Percentiles rank a stretch among this genome's conserved stretches.
These are phyloP conservation scores for Paspalum vaginatum DNA, from an alignment of 176 grass and related monocot species.

Conservation along the genomic window DNA sequence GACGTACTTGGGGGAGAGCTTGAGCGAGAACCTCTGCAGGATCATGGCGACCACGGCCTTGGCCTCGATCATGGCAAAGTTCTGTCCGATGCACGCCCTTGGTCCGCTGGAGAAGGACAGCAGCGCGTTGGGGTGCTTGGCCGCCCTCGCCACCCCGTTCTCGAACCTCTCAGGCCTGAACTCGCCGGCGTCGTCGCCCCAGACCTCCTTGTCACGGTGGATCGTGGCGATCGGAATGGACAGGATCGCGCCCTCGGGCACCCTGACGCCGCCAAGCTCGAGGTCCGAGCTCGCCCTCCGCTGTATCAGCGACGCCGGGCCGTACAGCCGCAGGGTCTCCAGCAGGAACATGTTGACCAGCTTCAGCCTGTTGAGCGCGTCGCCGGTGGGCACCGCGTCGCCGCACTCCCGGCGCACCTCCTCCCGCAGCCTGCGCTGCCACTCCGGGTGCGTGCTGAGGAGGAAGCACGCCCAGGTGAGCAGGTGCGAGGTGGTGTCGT, in stretches of 20 bases:
- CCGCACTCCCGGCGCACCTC: conserved; percentile 46
- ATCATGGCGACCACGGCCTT: conserved; percentile 58
- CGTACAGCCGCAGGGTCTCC: conserved; percentile 46
- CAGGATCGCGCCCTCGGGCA: conserved; percentile 22
- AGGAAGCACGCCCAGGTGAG: conserved; percentile 47
- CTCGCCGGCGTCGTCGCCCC: conserved; percentile 50
- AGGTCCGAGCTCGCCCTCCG: background rate
- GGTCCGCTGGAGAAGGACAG: conserved; percentile 54
- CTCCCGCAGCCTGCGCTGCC: conserved; percentile 52
- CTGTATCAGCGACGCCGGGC: background rate
- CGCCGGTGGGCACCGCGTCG: conserved; percentile 10
- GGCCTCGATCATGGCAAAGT: conserved; percentile 58
- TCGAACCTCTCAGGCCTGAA: conserved; percentile 54
- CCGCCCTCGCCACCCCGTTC: conserved; percentile 45
- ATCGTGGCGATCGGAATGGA: conserved; percentile 32
- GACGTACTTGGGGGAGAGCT: conserved; percentile 47
- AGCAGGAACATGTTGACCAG: conserved; percentile 55
- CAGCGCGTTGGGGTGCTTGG: conserved; percentile 52
- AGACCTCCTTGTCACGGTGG: conserved; percentile 57
- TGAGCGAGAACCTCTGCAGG: conserved; percentile 55
- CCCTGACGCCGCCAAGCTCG: conserved; percentile 14
- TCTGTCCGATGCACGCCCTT: conserved; percentile 61
- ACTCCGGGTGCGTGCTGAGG: conserved; percentile 35
- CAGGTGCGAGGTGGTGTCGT: conserved; percentile 42
- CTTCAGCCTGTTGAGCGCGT: conserved; percentile 43